These are phyloP conservation scores for Calonectria pteridis DNA, from an alignment of 2,329 filamentous ascomycete species.

Conservation along the genomic window DNA sequence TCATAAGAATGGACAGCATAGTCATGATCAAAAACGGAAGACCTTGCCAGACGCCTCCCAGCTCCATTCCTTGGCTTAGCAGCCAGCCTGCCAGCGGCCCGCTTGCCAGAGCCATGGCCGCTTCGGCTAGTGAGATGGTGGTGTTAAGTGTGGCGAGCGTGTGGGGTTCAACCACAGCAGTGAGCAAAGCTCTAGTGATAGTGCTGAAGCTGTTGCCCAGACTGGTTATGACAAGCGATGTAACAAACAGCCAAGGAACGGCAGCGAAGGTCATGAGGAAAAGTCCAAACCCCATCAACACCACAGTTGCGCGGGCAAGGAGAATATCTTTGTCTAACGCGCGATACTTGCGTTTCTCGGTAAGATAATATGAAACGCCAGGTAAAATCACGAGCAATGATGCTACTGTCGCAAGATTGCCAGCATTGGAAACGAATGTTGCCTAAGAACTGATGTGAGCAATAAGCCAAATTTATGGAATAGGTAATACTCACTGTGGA, in stretches of 20 bases:
- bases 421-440: conserved; percentile 56
- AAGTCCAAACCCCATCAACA: conserved; percentile 49
- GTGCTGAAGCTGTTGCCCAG: conserved; percentile 59
- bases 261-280: conserved; percentile 54
- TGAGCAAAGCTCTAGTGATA: conserved; percentile 63
- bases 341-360: conserved; percentile 46
- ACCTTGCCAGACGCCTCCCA: conserved; percentile 62
- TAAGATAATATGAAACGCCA: conserved; percentile 46
- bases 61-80: conserved; percentile 58
- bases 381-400: conserved; percentile 57
- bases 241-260: conserved; percentile 50
- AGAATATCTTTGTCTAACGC: conserved; percentile 55
- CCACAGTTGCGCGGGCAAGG: conserved; percentile 51
- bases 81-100: conserved; percentile 61
- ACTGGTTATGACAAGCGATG: conserved; percentile 59
- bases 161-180: conserved; percentile 64
- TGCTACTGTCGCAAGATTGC: conserved; percentile 52
- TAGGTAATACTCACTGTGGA: conserved; percentile 47
- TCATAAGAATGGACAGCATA: conserved; percentile 46
- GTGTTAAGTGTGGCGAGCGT: conserved; percentile 68
- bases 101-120: conserved; percentile 59
- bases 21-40: conserved; percentile 61
- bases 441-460: conserved; percentile 45
- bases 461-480: not conserved
- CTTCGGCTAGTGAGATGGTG: conserved; percentile 63